Evolutionary conservation across 2,329 filamentous ascomycete species (phyloP).

Genomic region (Cyphellophora attinorum): DNA sequence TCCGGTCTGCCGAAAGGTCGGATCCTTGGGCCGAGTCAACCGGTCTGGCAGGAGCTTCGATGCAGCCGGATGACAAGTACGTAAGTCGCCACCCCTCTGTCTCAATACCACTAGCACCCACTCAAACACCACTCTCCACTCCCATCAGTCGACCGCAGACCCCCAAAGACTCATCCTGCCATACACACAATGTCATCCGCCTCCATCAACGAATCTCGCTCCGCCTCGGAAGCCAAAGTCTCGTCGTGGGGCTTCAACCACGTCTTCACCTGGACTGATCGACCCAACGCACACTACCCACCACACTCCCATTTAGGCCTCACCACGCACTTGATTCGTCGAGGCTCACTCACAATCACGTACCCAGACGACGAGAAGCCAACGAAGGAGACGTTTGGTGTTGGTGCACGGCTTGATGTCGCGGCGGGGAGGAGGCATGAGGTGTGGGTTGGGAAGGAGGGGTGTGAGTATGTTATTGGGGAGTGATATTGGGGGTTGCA

Average conservation of each 20-base stretch:
- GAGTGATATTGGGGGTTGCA: too few relatives aligned
- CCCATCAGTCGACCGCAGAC: too few relatives aligned
- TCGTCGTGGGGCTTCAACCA: conserved; percentile 49
- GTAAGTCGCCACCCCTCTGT: too few relatives aligned
- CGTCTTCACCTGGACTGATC: conserved; percentile 54
- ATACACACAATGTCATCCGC: too few relatives aligned
- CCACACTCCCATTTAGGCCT: conserved; percentile 47
- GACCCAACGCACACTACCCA: conserved; percentile 49
- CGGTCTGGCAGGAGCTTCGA: too few relatives aligned
- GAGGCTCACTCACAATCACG: conserved; percentile 46
- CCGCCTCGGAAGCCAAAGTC: conserved; percentile 47
- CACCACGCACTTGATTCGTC: conserved; percentile 52
- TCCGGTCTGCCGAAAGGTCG: too few relatives aligned
- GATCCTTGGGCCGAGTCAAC: too few relatives aligned
- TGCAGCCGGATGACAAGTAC: too few relatives aligned
- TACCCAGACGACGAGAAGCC: conserved; percentile 44
- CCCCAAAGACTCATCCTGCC: too few relatives aligned
- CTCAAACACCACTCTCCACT: too few relatives aligned
- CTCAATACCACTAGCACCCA: too few relatives aligned
- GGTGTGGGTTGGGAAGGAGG: conserved; percentile 50
- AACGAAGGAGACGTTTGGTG: conserved; percentile 45
- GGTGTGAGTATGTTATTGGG: conserved; percentile 54
- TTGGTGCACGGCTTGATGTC: conserved; percentile 47
- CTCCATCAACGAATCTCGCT: too few relatives aligned
- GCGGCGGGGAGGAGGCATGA: conserved; percentile 47